Percentiles rank a stretch among this genome's conserved stretches.
phyloP scores from a whole-genome alignment of 2,329 filamentous ascomycete genomes.

The Penicillium expansum region DNA sequence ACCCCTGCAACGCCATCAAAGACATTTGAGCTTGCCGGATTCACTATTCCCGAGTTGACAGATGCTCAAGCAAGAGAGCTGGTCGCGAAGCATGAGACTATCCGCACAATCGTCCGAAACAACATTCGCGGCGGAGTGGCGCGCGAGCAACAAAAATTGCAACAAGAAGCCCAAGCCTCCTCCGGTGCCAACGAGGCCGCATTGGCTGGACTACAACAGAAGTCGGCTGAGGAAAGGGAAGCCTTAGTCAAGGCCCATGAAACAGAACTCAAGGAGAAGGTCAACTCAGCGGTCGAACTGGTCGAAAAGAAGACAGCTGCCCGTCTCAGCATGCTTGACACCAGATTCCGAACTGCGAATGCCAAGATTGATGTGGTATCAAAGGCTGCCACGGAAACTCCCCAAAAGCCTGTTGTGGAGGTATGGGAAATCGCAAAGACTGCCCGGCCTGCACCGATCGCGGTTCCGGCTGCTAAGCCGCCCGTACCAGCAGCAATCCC shows the following conservation, averaged over 20 bases:
- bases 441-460: slow-evolving; percentile 53
- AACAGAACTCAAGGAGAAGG: slow-evolving; percentile 56
- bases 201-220: slow-evolving; percentile 39
- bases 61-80: slow-evolving; percentile 52
- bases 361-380: slow-evolving; percentile 77
- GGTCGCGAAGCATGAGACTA: slow-evolving; percentile 49
- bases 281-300: slow-evolving; percentile 64
- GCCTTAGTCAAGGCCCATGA: slow-evolving; percentile 49
- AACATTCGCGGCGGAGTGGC: slow-evolving; percentile 56
- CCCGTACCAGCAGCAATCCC: slow-evolving; percentile 21
- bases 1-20: slow-evolving; percentile 31
- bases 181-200: slow-evolving; percentile 34
- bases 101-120: slow-evolving; percentile 51
- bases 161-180: slow-evolving; percentile 31
- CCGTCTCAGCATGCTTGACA: slow-evolving; percentile 76
- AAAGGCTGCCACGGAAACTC: slow-evolving; percentile 79
- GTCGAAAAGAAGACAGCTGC: slow-evolving; percentile 71
- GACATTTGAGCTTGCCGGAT: slow-evolving; percentile 29
- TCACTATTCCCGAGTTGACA: slow-evolving; percentile 38
- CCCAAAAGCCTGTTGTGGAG: slow-evolving; percentile 75
- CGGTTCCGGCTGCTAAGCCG: slow-evolving; percentile 32
- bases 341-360: slow-evolving; percentile 59
- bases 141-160: slow-evolving; percentile 44
- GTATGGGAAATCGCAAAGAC: slow-evolving; percentile 80
- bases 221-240: slow-evolving; percentile 42